A percentile compares a stretch with the other conserved stretches of the same genome.
phyloP scores from a whole-genome alignment of 352 stramenopile species.

The Phytophthora brassicae region DNA sequence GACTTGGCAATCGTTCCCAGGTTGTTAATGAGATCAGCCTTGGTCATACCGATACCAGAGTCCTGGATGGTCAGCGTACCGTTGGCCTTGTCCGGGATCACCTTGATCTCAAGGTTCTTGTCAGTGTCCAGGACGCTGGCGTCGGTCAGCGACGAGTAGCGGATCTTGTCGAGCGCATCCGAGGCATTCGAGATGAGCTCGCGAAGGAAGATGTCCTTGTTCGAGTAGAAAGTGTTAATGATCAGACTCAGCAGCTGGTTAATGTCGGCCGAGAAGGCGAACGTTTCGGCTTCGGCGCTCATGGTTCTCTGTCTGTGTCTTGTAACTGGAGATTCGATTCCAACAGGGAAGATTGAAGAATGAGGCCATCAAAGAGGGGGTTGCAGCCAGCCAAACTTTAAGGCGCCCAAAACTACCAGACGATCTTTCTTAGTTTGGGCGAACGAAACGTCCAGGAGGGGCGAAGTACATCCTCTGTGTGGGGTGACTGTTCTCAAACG shows the following conservation, averaged over 20 bases:
- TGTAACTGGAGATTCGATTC: slow-evolving; percentile 18
- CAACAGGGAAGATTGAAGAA: slow-evolving; percentile 67
- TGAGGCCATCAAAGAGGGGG: slow-evolving; percentile 25
- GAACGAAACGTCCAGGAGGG: slow-evolving; percentile 38
- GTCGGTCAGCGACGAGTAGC: slow-evolving; percentile 97
- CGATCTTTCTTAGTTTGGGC: slow-evolving; percentile 30
- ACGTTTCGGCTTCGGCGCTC: slow-evolving; percentile 95
- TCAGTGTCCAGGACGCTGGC: slow-evolving; percentile 94
- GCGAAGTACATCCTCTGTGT: slow-evolving; percentile 21
- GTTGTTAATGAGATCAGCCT: slow-evolving; percentile 99
- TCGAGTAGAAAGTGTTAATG: slow-evolving; percentile 99
- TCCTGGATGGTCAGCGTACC: slow-evolving; percentile 99
- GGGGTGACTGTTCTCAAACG: accelerated
- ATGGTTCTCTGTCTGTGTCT: slow-evolving; percentile 48
- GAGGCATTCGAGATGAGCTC: slow-evolving; percentile 97
- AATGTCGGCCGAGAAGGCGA: slow-evolving; percentile 99
- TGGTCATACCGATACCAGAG: slow-evolving; percentile 99
- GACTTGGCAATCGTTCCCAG: slow-evolving; percentile 99
- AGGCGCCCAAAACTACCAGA: slow-evolving; percentile 23
- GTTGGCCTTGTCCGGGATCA: slow-evolving; percentile 99
- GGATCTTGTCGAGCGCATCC: slow-evolving; percentile 98
- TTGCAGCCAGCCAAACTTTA: slow-evolving; percentile 35
- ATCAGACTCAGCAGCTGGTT: slow-evolving; percentile 99
- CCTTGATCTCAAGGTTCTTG: slow-evolving; percentile 98
- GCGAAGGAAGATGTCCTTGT: slow-evolving; percentile 99